Conservation (phyloP, 2,329 filamentous ascomycete species). For the Zopfia rhizophila region DNA sequence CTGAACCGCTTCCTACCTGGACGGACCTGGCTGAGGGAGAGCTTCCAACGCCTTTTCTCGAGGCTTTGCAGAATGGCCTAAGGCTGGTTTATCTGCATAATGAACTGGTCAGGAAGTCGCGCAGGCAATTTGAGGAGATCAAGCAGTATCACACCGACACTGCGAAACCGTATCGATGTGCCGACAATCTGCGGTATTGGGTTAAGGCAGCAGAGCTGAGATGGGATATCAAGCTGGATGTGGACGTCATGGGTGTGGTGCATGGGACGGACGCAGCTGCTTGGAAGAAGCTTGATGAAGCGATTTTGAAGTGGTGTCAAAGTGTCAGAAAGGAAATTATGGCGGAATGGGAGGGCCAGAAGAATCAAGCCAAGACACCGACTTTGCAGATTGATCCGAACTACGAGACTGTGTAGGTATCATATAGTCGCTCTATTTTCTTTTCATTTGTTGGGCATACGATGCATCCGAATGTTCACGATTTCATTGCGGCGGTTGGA, state of each 20-base stretch:
- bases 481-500: conserved; percentile 14
- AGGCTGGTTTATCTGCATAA: conserved; percentile 90
- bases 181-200: conserved; percentile 96
- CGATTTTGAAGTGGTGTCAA: conserved; percentile 83
- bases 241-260: conserved; percentile 89
- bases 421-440: conserved; percentile 16
- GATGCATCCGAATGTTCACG: conserved; percentile 34
- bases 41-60: conserved; percentile 79
- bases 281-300: conserved; percentile 85
- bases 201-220: conserved; percentile 93
- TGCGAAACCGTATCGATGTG: conserved; percentile 90
- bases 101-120: conserved; percentile 83
- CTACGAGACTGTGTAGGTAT: conserved; percentile 38
- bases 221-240: conserved; percentile 85
- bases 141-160: conserved; percentile 92
- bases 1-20: conserved; percentile 73
- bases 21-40: conserved; percentile 63
- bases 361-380: conserved; percentile 48
- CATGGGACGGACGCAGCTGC: conserved; percentile 74
- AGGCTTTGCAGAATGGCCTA: conserved; percentile 79
- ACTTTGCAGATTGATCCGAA: conserved; percentile 51
- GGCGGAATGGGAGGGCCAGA: conserved; percentile 70
- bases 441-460: conserved; percentile 34
- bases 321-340: conserved; percentile 85
- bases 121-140: conserved; percentile 88